Evolutionary conservation across 2,329 filamentous ascomycete species (phyloP), one percentile per base, ranked within the genome.

Genomic region (Penicillium occitanis): DNA sequence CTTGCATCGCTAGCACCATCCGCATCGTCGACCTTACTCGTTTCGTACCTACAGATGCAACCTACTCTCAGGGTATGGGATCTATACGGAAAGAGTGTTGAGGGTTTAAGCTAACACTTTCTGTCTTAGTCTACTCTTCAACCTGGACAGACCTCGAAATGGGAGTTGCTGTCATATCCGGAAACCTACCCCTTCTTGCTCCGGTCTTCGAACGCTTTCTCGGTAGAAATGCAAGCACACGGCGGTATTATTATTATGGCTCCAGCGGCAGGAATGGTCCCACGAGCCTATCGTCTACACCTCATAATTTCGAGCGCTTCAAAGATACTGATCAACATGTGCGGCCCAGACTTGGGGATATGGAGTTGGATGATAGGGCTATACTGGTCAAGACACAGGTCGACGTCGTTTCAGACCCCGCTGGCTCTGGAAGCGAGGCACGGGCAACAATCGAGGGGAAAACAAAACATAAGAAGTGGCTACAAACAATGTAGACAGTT

Each of bases 121-220:
- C n/a, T 17, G 8, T 40, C 42, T 11, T n/a, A 59, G 55, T 59
- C 4, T 59, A 59, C 55, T 37, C 35, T 25, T 42, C 55, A 33
- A 59, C 55, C 35, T 59, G 55, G 35, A 59, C 55, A 59, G 55
- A 59, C 33, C 35, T 59, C 6, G 55, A 58, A 40, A 58, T 58
- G 53, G 53, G 55, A 28, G 55, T 59, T 22, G 55, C 55, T 8
- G 33, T 59, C 22, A 59, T 59, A 59, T 59, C 55, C 30, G 55
- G 55, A n/a, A 59, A 59, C 19, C 35, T 59, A 33, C 55, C 55
- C 0, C 55, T 59, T 14, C 55, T 59, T 59, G 33, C 55, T 40
- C 55, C 55, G 14, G n/a, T 59, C 55, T 22, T 59, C 30, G 55
- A 59, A 40, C 33, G 55, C 35, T 28, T 40, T 25, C 55, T 59